phyloP scores from a whole-genome alignment of 2,329 filamentous ascomycete species.

The Colletotrichum sp. region DNA sequence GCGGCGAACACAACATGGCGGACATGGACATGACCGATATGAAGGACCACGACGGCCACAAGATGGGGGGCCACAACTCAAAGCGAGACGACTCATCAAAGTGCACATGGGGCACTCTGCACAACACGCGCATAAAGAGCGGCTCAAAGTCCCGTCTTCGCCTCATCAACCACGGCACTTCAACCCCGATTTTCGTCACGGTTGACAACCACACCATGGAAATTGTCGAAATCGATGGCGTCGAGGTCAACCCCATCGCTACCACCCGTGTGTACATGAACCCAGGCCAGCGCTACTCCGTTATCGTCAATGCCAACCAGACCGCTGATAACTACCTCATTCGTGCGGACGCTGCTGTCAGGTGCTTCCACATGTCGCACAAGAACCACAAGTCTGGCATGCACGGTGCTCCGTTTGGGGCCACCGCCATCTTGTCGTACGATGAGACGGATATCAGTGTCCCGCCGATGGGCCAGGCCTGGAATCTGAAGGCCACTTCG shows the following conservation, averaged over 20 bases:
- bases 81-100: not conserved
- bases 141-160: slow-evolving; percentile 36
- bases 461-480: slow-evolving; percentile 18
- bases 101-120: slow-evolving; percentile 36
- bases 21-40: slow-evolving; percentile 1
- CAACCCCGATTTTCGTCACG: slow-evolving; percentile 42
- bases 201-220: slow-evolving; percentile 41
- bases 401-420: slow-evolving; percentile 16
- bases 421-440: slow-evolving; percentile 21
- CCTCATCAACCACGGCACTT: slow-evolving; percentile 45
- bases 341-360: slow-evolving; percentile 29
- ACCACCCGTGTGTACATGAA: slow-evolving; percentile 41
- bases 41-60: not conserved
- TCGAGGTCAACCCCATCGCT: slow-evolving; percentile 38
- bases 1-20: not conserved
- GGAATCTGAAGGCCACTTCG: slow-evolving; percentile 11
- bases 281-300: slow-evolving; percentile 42
- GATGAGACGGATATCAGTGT: slow-evolving; percentile 18
- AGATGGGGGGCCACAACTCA: not conserved
- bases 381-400: slow-evolving; percentile 3
- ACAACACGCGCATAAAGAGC: slow-evolving; percentile 33
- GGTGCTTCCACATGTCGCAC: slow-evolving; percentile 20
- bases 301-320: slow-evolving; percentile 38
- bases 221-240: slow-evolving; percentile 45
- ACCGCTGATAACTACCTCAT: slow-evolving; percentile 37